Evolutionary conservation across 306 rosid genomes (phyloP).

Genomic region (Calophaca sinica): DNA sequence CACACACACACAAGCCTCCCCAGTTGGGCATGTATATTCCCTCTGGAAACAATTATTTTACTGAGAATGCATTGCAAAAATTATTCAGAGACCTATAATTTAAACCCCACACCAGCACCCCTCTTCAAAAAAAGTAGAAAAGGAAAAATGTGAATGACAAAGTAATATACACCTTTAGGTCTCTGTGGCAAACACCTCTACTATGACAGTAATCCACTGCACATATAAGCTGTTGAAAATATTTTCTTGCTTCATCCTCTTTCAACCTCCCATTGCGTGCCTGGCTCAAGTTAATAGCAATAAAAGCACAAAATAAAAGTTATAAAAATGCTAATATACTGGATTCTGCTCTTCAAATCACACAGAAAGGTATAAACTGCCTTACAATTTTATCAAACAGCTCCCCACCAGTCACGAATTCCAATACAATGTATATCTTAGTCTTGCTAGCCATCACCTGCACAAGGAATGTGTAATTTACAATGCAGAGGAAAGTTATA

Average conservation of each 20-base stretch:
- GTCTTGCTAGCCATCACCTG: constrained; percentile 98
- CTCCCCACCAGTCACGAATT: constrained; percentile 95
- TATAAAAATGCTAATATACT: constrained; percentile 24
- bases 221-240: constrained; percentile 91
- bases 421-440: constrained; percentile 92
- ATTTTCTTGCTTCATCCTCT: constrained; percentile 96
- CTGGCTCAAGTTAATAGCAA: constrained; percentile 52
- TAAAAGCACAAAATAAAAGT: constrained; percentile 24
- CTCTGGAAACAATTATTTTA: not conserved
- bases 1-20: not conserved
- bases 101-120: not conserved
- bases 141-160: constrained; percentile 5
- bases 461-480: constrained; percentile 48
- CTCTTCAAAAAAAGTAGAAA: constrained; percentile 6
- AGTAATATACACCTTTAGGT: constrained; percentile 71
- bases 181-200: constrained; percentile 95
- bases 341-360: constrained; percentile 20
- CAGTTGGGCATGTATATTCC: constrained; percentile 21
- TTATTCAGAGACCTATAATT: constrained; percentile 30
- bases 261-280: constrained; percentile 84
- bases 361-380: constrained; percentile 23
- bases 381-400: constrained; percentile 94
- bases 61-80: constrained; percentile 11
- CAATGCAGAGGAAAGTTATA: constrained; percentile 32
- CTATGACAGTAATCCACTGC: constrained; percentile 98